A percentile compares a stretch with the other conserved stretches of the same genome.
These are phyloP conservation scores for Flaveria robusta DNA, from an alignment of 129 eudicot species.

Conservation along the genomic window DNA sequence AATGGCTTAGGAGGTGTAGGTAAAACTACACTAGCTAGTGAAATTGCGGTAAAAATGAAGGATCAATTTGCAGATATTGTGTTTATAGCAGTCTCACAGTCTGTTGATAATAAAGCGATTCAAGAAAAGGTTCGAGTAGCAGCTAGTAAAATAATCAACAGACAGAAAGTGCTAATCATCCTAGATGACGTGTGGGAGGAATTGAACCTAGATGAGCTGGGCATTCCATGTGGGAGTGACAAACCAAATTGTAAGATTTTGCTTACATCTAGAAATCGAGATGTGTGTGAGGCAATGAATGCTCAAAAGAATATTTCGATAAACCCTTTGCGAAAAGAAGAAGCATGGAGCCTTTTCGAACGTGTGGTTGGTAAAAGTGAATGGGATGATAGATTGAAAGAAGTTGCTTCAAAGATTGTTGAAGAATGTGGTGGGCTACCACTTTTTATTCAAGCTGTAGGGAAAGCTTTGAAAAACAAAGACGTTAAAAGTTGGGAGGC, in stretches of 20 bases:
- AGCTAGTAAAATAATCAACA: background rate
- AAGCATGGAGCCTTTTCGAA: conserved; percentile 26
- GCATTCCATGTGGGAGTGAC: conserved; percentile 20
- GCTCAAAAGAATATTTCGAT: background rate
- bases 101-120: background rate
- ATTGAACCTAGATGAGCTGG: background rate
- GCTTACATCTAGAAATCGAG: conserved; percentile 20
- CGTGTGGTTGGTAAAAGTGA: conserved; percentile 2
- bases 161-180: conserved; percentile 26
- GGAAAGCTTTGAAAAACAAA: background rate
- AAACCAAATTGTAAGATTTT: conserved; percentile 28
- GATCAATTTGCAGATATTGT: conserved; percentile 11
- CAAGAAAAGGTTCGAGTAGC: conserved; percentile 2
- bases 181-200: conserved; percentile 29
- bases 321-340: background rate
- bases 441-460: background rate
- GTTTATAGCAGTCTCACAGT: conserved; percentile 1
- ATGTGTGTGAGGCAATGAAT: conserved; percentile 17
- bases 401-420: background rate
- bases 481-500: background rate
- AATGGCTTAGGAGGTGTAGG: conserved; percentile 28
- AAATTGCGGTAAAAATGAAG: conserved; percentile 10
- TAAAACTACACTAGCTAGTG: conserved; percentile 22
- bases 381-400: background rate
- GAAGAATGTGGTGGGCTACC: conserved; percentile 30